Evolutionary conservation across 2,329 filamentous ascomycete species (phyloP).

Genomic region (Pleoardoris graminearum): DNA sequence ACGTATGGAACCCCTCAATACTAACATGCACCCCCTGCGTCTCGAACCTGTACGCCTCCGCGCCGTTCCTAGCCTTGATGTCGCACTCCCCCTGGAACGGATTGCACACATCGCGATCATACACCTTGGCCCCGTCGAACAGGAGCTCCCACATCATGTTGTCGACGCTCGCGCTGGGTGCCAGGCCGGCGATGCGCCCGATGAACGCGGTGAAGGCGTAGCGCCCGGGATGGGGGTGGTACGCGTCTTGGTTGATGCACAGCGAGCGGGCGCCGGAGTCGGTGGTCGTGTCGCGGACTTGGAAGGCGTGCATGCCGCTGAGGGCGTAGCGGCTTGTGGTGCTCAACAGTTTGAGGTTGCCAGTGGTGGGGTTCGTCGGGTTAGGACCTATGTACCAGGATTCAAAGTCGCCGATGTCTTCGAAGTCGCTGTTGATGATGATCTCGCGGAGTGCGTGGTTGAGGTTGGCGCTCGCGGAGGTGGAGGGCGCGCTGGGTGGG

Average conservation of each 20-base stretch:
- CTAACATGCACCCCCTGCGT: not conserved
- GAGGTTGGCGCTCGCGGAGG: not conserved
- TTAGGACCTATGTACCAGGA: not conserved
- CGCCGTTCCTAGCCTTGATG: not conserved
- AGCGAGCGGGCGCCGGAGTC: not conserved
- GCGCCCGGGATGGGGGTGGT: not conserved
- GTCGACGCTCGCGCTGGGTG: not conserved
- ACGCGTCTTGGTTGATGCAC: not conserved
- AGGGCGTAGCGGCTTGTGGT: not conserved
- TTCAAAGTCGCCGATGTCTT: not conserved
- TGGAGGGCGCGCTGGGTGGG: too few species aligned
- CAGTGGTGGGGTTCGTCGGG: not conserved
- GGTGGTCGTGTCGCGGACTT: not conserved
- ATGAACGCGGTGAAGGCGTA: not conserved
- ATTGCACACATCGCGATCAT: not conserved
- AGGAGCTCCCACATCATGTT: not conserved
- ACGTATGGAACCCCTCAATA: too few species aligned
- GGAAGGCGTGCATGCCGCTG: not conserved
- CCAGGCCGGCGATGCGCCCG: not conserved
- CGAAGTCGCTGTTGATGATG: not conserved
- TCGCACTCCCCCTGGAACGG: not conserved
- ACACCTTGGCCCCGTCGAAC: not conserved
- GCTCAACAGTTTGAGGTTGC: not conserved
- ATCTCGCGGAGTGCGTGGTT: not conserved
- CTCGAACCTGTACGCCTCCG: not conserved